A percentile compares a stretch with the other conserved stretches of the same genome.
Conservation (phyloP, 306 rosid genomes). For the Acacia melanoxylon region DNA sequence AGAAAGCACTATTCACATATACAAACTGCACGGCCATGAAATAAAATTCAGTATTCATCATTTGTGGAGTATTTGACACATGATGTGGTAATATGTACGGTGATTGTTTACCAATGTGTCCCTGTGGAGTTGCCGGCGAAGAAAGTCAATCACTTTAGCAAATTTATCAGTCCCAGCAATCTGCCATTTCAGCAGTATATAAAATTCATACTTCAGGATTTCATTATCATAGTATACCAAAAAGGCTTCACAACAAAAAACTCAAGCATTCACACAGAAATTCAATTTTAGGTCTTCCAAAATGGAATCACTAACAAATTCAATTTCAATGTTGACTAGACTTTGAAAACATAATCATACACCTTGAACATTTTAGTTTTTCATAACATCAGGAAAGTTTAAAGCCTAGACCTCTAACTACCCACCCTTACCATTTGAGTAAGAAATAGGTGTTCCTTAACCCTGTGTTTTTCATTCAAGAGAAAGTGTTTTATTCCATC, state of each 20-base stretch:
- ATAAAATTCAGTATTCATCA: constrained; percentile 29
- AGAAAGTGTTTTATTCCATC: constrained; percentile 2
- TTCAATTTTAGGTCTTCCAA: constrained; percentile 22
- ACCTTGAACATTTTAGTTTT: background rate
- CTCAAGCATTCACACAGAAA: constrained; percentile 9
- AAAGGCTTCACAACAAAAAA: background rate
- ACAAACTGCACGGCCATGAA: constrained; percentile 71
- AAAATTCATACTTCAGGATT: background rate
- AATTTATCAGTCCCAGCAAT: constrained; percentile 86
- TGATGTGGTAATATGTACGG: background rate
- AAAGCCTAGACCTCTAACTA: background rate
- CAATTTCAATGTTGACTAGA: background rate
- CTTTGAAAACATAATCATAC: constrained; percentile 1
- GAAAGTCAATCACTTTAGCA: constrained; percentile 90
- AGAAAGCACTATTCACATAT: constrained; percentile 88
- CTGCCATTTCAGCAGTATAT: constrained; percentile 42
- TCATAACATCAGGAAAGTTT: background rate
- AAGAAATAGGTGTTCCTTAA: background rate
- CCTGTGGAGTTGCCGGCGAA: constrained; percentile 86
- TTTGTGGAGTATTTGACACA: constrained; percentile 6
- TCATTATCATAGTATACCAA: background rate
- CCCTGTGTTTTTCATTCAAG: background rate
- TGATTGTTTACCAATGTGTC: constrained; percentile 71
- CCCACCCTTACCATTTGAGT: background rate
- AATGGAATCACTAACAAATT: background rate